Evolutionary conservation across 768 basidiomycete species (phyloP).

Genomic region (Mrakia hoshinonis): DNA sequence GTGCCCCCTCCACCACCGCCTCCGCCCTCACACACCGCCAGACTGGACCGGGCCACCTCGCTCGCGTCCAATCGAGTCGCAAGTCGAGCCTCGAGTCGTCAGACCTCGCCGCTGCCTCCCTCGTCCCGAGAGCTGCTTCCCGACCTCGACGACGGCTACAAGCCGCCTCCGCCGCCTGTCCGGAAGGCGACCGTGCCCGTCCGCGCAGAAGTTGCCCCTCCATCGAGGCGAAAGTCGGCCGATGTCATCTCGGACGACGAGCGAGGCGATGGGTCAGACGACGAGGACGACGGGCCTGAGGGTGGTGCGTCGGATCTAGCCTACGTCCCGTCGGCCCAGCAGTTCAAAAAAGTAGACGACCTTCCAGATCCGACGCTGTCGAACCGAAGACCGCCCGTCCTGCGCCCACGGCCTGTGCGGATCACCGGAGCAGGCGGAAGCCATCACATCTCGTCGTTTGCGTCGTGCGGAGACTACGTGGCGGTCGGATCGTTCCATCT

Average conservation of each 20-base stretch:
- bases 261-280: neutral
- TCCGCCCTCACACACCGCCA: neutral
- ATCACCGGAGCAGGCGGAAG: constrained; percentile 30
- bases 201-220: neutral
- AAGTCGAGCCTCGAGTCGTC: constrained; percentile 10
- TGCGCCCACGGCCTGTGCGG: constrained; percentile 35
- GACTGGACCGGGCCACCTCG: neutral
- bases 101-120: neutral
- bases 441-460: constrained; percentile 38
- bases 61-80: constrained; percentile 1
- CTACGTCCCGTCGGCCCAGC: neutral
- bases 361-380: constrained; percentile 44
- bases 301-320: neutral
- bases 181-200: neutral
- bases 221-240: neutral
- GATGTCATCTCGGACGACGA: constrained; percentile 10
- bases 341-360: constrained; percentile 36
- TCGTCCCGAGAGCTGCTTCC: neutral
- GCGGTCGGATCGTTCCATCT: constrained; percentile 40
- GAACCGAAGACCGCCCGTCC: constrained; percentile 42
- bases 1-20: neutral
- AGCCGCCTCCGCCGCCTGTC: constrained; percentile 3
- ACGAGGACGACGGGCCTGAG: constrained; percentile 1
- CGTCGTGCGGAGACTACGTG: constrained; percentile 40
- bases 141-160: neutral